These are phyloP conservation scores for Calonectria hongkongensis DNA, from an alignment of 2,329 filamentous ascomycete genomes.

Conservation along the genomic window DNA sequence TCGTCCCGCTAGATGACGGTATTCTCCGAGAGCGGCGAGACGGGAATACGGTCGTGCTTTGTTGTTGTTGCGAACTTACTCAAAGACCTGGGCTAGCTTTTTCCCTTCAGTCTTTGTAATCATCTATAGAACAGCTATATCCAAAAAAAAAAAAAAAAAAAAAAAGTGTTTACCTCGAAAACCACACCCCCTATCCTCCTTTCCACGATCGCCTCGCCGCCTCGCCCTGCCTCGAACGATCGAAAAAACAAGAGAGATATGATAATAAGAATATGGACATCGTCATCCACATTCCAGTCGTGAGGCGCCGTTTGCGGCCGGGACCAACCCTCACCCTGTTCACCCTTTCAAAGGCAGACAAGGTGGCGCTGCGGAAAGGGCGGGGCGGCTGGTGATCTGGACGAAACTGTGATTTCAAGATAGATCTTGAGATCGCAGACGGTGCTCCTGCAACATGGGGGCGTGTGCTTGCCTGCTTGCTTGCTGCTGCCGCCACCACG, in stretches of 20 bases:
- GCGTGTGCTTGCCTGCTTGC: slow-evolving; percentile 6
- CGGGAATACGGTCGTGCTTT: not conserved
- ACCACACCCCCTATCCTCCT: too few relatives aligned
- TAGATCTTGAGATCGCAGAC: slow-evolving; percentile 3
- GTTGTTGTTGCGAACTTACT: not conserved
- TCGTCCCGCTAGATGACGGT: slow-evolving; percentile 37
- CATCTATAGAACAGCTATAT: slow-evolving; percentile 3
- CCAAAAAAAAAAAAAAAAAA: too few relatives aligned
- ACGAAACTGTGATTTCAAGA: slow-evolving; percentile 13
- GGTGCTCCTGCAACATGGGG: not conserved
- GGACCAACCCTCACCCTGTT: slow-evolving; percentile 3
- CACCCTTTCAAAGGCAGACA: not conserved
- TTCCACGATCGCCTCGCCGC: not conserved
- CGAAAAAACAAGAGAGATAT: not conserved
- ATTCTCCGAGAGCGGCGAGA: not conserved
- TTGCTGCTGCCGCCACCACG: too few relatives aligned
- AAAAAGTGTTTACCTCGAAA: too few relatives aligned
- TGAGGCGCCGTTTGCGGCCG: slow-evolving; percentile 29
- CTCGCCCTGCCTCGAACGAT: slow-evolving; percentile 22
- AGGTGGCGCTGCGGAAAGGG: slow-evolving; percentile 25
- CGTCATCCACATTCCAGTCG: slow-evolving; percentile 40
- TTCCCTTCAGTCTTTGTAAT: not conserved
- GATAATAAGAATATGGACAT: slow-evolving; percentile 14
- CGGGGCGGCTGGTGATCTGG: slow-evolving; percentile 23
- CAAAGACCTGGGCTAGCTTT: not conserved